Percentiles rank a stretch among this genome's conserved stretches.
Evolutionary conservation across 2,329 filamentous ascomycete genomes (phyloP).

Genomic region (Cercospora citrullina): DNA sequence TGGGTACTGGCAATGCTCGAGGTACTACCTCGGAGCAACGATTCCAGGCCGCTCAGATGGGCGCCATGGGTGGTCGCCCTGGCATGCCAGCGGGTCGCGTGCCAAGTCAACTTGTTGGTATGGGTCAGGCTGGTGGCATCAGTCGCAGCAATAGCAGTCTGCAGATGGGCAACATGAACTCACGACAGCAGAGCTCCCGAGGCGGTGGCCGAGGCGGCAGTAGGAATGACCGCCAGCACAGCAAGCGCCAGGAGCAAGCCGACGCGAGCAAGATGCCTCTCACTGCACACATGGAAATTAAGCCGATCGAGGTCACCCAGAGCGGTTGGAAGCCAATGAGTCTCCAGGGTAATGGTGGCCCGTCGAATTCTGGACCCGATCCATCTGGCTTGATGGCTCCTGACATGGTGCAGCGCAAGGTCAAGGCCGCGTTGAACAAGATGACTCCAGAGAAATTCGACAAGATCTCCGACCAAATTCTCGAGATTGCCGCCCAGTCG

Average conservation of each 20-base stretch:
- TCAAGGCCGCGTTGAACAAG: conserved; percentile 98
- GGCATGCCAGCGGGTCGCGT: conserved; percentile 56
- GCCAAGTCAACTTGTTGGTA: conserved; percentile 55
- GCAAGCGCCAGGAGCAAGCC: conserved; percentile 63
- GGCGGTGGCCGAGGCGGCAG: conserved; percentile 67
- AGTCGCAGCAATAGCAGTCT: conserved; percentile 61
- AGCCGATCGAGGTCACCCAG: conserved; percentile 71
- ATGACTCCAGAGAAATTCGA: conserved; percentile 99
- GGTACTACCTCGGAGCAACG: conserved; percentile 77
- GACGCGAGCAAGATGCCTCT: conserved; percentile 87
- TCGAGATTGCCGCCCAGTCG: conserved; percentile 88
- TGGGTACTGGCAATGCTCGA: conserved; percentile 63
- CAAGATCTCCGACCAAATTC: conserved; percentile 88
- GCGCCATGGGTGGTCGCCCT: conserved; percentile 33
- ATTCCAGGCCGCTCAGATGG: conserved; percentile 51
- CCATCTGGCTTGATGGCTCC: conserved; percentile 70
- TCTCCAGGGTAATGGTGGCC: conserved; percentile 35
- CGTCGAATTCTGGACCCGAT: conserved; percentile 46
- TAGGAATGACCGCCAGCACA: conserved; percentile 52
- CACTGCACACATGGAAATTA: conserved; percentile 77
- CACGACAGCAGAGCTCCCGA: conserved; percentile 52
- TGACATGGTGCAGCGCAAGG: conserved; percentile 95
- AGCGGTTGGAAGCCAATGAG: conserved; percentile 88
- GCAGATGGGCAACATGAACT: conserved; percentile 63
- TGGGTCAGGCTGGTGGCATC: conserved; percentile 50